Conservation (phyloP, 257 asterid species). For the Anisodus acutangulus region DNA sequence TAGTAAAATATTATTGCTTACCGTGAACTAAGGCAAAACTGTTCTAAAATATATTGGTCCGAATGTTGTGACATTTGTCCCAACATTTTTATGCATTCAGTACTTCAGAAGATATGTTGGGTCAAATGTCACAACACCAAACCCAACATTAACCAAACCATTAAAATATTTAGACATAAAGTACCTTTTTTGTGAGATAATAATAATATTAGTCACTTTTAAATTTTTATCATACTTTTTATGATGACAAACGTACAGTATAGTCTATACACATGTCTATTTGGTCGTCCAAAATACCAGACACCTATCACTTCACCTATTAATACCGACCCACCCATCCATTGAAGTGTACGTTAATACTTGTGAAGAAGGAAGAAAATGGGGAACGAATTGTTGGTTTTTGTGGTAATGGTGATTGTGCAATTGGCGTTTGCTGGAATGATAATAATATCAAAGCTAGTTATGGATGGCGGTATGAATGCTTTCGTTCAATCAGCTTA, state of each 20-base stretch:
- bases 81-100: too few relatives aligned
- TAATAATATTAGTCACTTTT: background rate
- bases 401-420: conserved; percentile 65
- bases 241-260: background rate
- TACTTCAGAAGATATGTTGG: too few relatives aligned
- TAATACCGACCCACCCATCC: background rate
- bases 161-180: background rate
- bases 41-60: too few relatives aligned
- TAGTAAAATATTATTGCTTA: too few relatives aligned
- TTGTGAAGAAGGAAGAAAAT: conserved; percentile 29
- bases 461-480: conserved; percentile 89
- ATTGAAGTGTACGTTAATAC: background rate
- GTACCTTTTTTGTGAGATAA: background rate
- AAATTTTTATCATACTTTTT: background rate
- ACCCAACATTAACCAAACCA: background rate
- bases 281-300: background rate
- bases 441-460: conserved; percentile 76
- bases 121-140: too few relatives aligned
- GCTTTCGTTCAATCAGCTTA: conserved; percentile 86
- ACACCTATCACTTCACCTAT: background rate
- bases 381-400: conserved; percentile 53
- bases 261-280: background rate
- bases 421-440: conserved; percentile 82
- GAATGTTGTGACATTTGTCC: too few relatives aligned
- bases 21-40: too few relatives aligned